Conservation (phyloP, 202 grass and related monocot genomes). For the Hordeum pubiflorum region DNA sequence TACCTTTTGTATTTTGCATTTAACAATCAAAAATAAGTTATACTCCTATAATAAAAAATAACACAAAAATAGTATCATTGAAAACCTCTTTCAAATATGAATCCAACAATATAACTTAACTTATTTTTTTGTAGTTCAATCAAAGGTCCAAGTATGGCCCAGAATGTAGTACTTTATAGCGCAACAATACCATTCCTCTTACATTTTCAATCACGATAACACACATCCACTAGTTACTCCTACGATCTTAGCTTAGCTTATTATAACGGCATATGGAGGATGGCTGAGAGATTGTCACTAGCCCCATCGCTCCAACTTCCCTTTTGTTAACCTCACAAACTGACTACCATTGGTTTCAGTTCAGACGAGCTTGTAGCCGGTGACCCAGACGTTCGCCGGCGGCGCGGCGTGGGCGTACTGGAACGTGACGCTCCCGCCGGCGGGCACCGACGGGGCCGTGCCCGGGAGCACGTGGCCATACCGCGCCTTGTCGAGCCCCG, state of each 20-base stretch:
- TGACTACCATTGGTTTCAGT: slow-evolving; percentile 5
- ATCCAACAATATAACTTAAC: no score
- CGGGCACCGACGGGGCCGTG: slow-evolving; percentile 32
- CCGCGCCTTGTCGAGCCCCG: slow-evolving; percentile 55
- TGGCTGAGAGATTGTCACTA: not conserved
- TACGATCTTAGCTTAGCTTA: not conserved
- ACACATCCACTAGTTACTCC: not conserved
- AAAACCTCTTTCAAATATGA: no score
- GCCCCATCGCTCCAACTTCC: slow-evolving; percentile 19
- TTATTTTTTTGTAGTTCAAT: no score
- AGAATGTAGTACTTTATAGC: not conserved
- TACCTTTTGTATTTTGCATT: no score
- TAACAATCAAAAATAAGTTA: no score
- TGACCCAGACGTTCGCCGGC: slow-evolving; percentile 55
- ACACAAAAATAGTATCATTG: no score
- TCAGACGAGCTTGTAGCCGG: slow-evolving; percentile 67
- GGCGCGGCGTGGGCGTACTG: slow-evolving; percentile 65
- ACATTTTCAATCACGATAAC: not conserved
- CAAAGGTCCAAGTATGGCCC: no score
- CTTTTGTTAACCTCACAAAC: not conserved
- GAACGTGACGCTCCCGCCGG: slow-evolving; percentile 58
- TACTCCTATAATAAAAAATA: no score
- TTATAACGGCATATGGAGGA: not conserved
- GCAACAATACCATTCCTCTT: not conserved
- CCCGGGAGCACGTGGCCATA: slow-evolving; percentile 57